phyloP scores from a whole-genome alignment of 352 stramenopile species.

The Aphanomyces astaci region DNA sequence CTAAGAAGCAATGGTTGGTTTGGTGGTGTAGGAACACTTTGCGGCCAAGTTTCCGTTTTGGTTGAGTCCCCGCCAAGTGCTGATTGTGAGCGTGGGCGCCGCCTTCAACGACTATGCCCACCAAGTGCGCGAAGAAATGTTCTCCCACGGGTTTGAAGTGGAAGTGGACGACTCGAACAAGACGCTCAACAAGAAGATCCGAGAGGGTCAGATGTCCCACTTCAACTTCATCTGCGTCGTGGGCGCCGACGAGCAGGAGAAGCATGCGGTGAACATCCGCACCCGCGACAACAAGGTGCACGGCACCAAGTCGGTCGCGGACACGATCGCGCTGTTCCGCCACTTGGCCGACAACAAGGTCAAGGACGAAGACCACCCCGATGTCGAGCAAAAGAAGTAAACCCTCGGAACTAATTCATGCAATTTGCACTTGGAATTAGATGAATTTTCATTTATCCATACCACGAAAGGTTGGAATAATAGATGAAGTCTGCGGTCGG shows the following conservation, averaged over 20 bases:
- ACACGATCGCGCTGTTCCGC: conserved; percentile 91
- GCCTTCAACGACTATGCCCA: conserved; percentile 94
- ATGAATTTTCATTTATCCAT: no score
- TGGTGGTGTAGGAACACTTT: conserved; percentile 91
- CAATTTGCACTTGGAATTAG: no score
- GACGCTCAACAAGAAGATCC: conserved; percentile 98
- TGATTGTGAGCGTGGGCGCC: conserved; percentile 93
- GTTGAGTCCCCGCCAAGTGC: conserved; percentile 92
- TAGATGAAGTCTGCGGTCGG: no score
- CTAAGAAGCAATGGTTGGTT: no score
- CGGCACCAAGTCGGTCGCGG: conserved; percentile 91
- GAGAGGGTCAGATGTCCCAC: conserved; percentile 93
- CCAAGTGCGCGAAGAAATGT: conserved; percentile 84
- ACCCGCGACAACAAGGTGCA: conserved; percentile 91
- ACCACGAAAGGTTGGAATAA: no score
- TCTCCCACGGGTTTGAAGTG: conserved; percentile 92
- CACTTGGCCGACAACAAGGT: conserved; percentile 64
- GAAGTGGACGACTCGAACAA: conserved; percentile 93
- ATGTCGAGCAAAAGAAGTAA: conserved; percentile 12
- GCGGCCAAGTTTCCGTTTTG: conserved; percentile 98
- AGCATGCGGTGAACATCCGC: conserved; percentile 89
- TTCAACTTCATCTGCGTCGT: conserved; percentile 99
- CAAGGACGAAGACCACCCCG: conserved; percentile 42
- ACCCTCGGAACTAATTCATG: no score
- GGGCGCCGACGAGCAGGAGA: conserved; percentile 86